Conservation (phyloP, 2,329 filamentous ascomycete species). For the Ilyonectria mors-panacis region DNA sequence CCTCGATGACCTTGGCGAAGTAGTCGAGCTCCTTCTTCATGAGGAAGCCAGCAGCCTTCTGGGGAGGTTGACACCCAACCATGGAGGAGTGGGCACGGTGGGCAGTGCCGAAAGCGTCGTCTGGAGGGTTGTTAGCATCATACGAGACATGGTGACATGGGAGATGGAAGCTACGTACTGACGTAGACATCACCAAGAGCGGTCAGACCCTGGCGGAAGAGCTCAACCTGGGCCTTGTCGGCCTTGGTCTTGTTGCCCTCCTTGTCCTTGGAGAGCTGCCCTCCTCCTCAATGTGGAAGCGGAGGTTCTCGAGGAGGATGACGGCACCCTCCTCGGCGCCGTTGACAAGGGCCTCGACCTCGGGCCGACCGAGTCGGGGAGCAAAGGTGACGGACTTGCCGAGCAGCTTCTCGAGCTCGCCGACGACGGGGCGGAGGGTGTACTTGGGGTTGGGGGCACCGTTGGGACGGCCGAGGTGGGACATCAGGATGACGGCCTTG, state of each 20-base stretch:
- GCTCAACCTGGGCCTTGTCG: conserved; percentile 90
- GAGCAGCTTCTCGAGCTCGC: conserved; percentile 92
- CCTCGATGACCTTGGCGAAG: conserved; percentile 97
- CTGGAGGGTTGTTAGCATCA: conserved; percentile 61
- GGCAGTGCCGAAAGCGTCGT: conserved; percentile 98
- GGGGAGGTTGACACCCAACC: conserved; percentile 93
- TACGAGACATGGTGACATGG: background rate
- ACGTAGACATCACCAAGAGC: conserved; percentile 95
- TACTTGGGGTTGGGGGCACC: conserved; percentile 93
- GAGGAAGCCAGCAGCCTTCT: conserved; percentile 98
- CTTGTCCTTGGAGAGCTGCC: conserved; percentile 87
- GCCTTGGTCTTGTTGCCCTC: conserved; percentile 99
- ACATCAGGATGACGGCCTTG: conserved; percentile 97
- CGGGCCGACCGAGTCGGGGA: conserved; percentile 90
- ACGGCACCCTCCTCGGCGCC: conserved; percentile 86
- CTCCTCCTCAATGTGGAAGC: conserved; percentile 98
- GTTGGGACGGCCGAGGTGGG: conserved; percentile 95
- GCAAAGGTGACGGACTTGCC: conserved; percentile 89
- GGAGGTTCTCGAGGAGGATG: conserved; percentile 95
- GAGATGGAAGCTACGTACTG: conserved; percentile 74
- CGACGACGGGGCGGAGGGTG: conserved; percentile 91
- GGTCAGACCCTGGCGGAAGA: conserved; percentile 96
- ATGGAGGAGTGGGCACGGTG: conserved; percentile 99
- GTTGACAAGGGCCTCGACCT: conserved; percentile 92
- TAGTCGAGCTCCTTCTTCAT: conserved; percentile 99